Percentiles rank a stretch among this genome's conserved stretches.
Evolutionary conservation across 352 stramenopile genomes (phyloP).

Genomic region (Pythium inflatum): DNA sequence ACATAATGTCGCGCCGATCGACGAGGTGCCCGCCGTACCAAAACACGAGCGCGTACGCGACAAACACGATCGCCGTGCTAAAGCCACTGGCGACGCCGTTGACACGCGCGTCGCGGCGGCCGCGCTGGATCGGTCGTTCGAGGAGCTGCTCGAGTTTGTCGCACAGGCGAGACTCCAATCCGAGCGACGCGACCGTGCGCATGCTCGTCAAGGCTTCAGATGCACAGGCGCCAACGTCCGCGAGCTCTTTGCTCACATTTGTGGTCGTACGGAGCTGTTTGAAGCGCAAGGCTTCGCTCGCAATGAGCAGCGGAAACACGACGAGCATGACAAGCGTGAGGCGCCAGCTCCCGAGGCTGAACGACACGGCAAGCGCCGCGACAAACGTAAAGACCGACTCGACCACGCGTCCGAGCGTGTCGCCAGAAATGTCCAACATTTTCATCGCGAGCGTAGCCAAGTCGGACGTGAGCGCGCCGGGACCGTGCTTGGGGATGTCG

Average conservation of each 20-base stretch:
- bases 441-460: constrained; percentile 54
- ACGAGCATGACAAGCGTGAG: constrained; percentile 65
- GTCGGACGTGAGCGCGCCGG: constrained; percentile 46
- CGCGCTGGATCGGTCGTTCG: constrained; percentile 20
- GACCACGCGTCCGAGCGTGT: constrained; percentile 49
- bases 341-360: constrained; percentile 58
- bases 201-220: constrained; percentile 49
- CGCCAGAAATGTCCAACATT: constrained; percentile 50
- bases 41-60: constrained; percentile 29
- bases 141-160: constrained; percentile 26
- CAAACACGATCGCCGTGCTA: constrained; percentile 52
- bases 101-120: constrained; percentile 32
- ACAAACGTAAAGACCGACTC: constrained; percentile 52
- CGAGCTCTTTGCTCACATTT: constrained; percentile 32
- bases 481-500: constrained; percentile 39
- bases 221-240: constrained; percentile 36
- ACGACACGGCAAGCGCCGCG: constrained; percentile 50
- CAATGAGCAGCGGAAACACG: constrained; percentile 58
- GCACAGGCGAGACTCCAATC: constrained; percentile 33
- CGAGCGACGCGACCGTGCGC: constrained; percentile 49
- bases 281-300: constrained; percentile 37
- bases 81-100: constrained; percentile 55
- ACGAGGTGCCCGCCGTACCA: constrained; percentile 41
- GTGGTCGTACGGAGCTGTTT: constrained; percentile 29
- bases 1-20: constrained; percentile 41